phyloP scores from a whole-genome alignment of 805 yeast genomes.

The Metschnikowia anglica region DNA sequence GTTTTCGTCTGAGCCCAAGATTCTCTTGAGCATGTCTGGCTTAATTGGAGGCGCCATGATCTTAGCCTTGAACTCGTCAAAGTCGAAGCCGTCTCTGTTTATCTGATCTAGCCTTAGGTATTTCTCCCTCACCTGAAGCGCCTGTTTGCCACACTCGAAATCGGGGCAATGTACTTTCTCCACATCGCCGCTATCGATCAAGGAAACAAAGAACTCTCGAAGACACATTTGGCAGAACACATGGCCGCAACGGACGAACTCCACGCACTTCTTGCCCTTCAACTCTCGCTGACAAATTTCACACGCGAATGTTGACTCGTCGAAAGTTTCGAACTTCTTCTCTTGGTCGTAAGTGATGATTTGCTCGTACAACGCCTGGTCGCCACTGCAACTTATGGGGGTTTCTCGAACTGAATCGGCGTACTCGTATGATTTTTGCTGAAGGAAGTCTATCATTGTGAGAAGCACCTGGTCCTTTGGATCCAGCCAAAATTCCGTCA shows the following conservation, averaged over 20 bases:
- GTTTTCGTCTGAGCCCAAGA: slow-evolving; percentile 22
- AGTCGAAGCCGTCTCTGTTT: slow-evolving; percentile 20
- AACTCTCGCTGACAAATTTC: slow-evolving; percentile 54
- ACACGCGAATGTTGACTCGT: slow-evolving; percentile 44
- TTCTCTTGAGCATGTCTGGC: slow-evolving; percentile 29
- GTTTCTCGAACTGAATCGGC: slow-evolving; percentile 6
- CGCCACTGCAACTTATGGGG: slow-evolving; percentile 9
- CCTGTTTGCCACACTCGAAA: slow-evolving; percentile 43
- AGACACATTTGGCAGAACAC: slow-evolving; percentile 19
- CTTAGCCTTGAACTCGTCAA: slow-evolving; percentile 31
- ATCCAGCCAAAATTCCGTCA: slow-evolving; percentile 35
- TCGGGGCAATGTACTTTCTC: slow-evolving; percentile 59
- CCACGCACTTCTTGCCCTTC: slow-evolving; percentile 44
- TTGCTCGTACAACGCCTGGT: slow-evolving; percentile 15
- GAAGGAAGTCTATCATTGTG: slow-evolving; percentile 39
- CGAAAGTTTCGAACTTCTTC: slow-evolving; percentile 27
- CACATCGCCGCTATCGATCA: slow-evolving; percentile 49
- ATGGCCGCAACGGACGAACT: slow-evolving; percentile 28
- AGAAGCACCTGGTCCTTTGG: slow-evolving; percentile 41
- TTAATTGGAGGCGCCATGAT: slow-evolving; percentile 46
- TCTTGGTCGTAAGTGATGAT: slow-evolving; percentile 24
- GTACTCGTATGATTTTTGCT: slow-evolving; percentile 13
- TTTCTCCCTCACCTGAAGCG: slow-evolving; percentile 19
- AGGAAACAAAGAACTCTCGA: slow-evolving; percentile 21
- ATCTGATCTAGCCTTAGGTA: slow-evolving; percentile 21